Evolutionary conservation across 306 rosid genomes (phyloP).

Genomic region (Castanea sativa): DNA sequence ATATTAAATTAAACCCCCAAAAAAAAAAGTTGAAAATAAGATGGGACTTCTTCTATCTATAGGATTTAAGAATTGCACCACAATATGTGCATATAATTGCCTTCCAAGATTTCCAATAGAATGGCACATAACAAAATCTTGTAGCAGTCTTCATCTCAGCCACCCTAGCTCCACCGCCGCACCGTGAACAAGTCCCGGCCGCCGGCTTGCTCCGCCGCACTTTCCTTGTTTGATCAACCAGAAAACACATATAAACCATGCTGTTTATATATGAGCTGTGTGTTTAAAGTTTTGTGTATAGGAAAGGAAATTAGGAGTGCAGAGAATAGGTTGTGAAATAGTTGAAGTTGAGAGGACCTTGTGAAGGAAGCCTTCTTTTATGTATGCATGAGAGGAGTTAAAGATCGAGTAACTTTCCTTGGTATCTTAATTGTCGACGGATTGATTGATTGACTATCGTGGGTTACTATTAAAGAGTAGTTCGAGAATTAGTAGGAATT

Average conservation of each 20-base stretch:
- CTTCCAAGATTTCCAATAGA: constrained; percentile 76
- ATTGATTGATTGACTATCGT: background rate
- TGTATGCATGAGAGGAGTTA: background rate
- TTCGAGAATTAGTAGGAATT: background rate
- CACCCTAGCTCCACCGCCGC: constrained; percentile 92
- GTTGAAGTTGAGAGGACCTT: background rate
- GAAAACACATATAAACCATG: constrained; percentile 82
- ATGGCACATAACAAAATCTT: constrained; percentile 78
- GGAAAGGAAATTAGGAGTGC: background rate
- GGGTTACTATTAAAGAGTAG: background rate
- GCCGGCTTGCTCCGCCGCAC: constrained; percentile 79
- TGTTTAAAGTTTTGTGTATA: background rate
- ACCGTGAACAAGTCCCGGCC: constrained; percentile 77
- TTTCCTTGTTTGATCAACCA: constrained; percentile 69
- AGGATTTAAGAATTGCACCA: constrained; percentile 68
- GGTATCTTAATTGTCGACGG: background rate
- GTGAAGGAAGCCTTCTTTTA: background rate
- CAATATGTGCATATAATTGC: constrained; percentile 78
- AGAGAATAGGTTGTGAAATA: background rate
- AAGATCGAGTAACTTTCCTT: constrained; percentile 11
- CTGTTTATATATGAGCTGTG: background rate
- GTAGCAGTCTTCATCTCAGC: constrained; percentile 85
- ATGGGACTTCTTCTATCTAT: constrained; percentile 13
- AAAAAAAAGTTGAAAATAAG: too few relatives aligned
- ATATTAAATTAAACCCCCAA: too few relatives aligned